Base-by-base conservation (phyloP, 805 yeast genomes). In the Suhomyces faveliae region DNA sequence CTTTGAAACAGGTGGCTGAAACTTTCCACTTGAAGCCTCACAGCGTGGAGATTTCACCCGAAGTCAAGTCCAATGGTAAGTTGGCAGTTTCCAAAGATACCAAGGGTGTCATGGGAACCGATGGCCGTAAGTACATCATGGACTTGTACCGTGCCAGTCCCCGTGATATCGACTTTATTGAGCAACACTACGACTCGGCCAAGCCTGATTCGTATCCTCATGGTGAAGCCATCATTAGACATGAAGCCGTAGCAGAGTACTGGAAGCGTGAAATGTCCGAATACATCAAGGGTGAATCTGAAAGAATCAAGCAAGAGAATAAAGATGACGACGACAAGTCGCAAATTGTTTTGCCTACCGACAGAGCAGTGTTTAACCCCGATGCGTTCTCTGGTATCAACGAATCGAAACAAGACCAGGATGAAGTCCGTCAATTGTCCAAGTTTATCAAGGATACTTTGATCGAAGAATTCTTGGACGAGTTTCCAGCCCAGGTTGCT, bases 181-280 rank as follows among this genome's bases (percentile, higher is more conserved):
- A 85, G 49, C 66, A 71, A n/a, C 59, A 83, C 61, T 77, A 74
- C 52, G 65, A 68, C 12, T 69, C 64, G 2, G 52, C 63, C 5
- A 59, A 60, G 30, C 66, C 71, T 4, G 63, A 66, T n/a, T 74
- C 81, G 9, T 91, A 90, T 62, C 96, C 97, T 13, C 97, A 89
- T 62, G 79, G 81, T 53, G 88, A 89, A 67, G 76, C 87, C 11
- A 78, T 87, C 21, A 60, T 92, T 40, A 84, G 98, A 70, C 83
- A 83, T 54, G 98, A 92, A 69, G 94, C 96, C 13, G 81, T 92
- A 42, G 92, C 84, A 56, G 88, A 84, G 57, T 92, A 96, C 97
- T 89, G 94, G 85, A 80, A 79, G 60, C 67, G 81, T 50, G 81
- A 84, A 61, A 77, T 86, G 2, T 79, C 86, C 12, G 73, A 70